phyloP scores from a whole-genome alignment of 441 rosid genomes.

The Flueggea neowawraea region DNA sequence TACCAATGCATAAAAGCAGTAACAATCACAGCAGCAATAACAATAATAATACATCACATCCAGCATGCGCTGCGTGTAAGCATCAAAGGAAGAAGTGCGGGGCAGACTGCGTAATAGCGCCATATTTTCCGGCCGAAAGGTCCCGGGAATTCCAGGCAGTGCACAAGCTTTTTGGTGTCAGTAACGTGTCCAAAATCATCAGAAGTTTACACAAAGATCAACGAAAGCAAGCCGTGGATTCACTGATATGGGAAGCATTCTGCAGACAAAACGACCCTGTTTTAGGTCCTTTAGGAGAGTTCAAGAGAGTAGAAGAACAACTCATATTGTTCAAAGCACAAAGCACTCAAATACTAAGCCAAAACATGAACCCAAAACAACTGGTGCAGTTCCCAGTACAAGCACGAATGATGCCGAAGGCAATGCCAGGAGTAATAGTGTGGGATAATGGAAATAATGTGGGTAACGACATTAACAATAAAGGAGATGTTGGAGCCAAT shows the following conservation, averaged over 20 bases:
- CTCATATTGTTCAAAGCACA: slow-evolving; percentile 35
- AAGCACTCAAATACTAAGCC: slow-evolving; percentile 16
- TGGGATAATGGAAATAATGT: slow-evolving; percentile 16
- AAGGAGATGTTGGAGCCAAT: too few species aligned
- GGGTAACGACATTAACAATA: too few species aligned
- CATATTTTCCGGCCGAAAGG: too few species aligned
- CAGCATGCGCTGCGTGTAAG: too few species aligned
- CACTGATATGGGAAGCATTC: slow-evolving; percentile 72
- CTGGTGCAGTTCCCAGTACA: slow-evolving; percentile 9
- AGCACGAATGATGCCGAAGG: slow-evolving; percentile 5
- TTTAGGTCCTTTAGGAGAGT: slow-evolving; percentile 58
- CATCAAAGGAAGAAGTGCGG: too few species aligned
- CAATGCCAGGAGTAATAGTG: neutral
- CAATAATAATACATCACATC: too few species aligned
- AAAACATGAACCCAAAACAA: slow-evolving; percentile 6
- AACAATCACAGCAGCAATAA: too few species aligned
- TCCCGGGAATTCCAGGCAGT: too few species aligned
- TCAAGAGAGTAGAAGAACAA: slow-evolving; percentile 51
- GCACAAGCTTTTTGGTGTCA: too few species aligned
- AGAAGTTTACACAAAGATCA: slow-evolving; percentile 43
- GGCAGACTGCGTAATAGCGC: too few species aligned
- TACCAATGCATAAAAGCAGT: too few species aligned
- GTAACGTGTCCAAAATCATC: too few species aligned
- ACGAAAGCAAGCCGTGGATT: slow-evolving; percentile 54
- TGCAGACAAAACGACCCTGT: slow-evolving; percentile 48